A percentile compares a stretch with the other conserved stretches of the same genome.
Conservation (phyloP, 306 rosid genomes). For the Elaeagnus macrophylla region DNA sequence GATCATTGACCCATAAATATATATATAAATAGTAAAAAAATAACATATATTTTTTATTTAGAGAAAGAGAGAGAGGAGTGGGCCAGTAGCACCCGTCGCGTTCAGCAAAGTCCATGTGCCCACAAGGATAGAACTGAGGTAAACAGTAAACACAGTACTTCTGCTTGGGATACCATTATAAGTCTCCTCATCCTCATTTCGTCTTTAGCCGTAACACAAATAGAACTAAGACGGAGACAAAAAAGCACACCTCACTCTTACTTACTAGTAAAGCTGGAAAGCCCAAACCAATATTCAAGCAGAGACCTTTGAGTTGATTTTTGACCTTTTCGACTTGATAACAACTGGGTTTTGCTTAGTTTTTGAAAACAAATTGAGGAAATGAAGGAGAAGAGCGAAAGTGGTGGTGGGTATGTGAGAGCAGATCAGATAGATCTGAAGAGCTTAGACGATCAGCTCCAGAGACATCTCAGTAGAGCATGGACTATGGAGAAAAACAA, state of each 20-base stretch:
- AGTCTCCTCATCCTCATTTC: conserved; percentile 1
- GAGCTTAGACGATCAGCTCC: conserved; percentile 95
- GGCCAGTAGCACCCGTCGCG: conserved; percentile 82
- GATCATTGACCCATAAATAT: too few species aligned
- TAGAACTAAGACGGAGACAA: neutral
- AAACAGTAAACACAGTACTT: conserved; percentile 3
- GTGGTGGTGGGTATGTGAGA: conserved; percentile 79
- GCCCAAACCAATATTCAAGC: neutral
- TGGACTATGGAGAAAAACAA: conserved; percentile 95
- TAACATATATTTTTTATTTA: too few species aligned
- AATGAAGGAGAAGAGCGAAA: conserved; percentile 83
- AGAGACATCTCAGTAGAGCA: conserved; percentile 79
- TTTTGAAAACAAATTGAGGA: neutral
- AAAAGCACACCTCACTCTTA: neutral
- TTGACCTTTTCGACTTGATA: neutral
- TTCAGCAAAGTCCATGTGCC: conserved; percentile 94
- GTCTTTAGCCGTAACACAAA: neutral
- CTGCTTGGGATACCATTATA: conserved; percentile 30
- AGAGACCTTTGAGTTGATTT: neutral
- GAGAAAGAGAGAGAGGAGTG: too few species aligned
- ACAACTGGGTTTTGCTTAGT: neutral
- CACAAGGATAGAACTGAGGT: too few species aligned
- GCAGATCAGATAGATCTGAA: conserved; percentile 99
- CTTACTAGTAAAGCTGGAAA: neutral
- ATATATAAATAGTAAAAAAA: too few species aligned